These are phyloP conservation scores for Candida nonsorbophila DNA, from an alignment of 805 yeast genomes.

Conservation along the genomic window DNA sequence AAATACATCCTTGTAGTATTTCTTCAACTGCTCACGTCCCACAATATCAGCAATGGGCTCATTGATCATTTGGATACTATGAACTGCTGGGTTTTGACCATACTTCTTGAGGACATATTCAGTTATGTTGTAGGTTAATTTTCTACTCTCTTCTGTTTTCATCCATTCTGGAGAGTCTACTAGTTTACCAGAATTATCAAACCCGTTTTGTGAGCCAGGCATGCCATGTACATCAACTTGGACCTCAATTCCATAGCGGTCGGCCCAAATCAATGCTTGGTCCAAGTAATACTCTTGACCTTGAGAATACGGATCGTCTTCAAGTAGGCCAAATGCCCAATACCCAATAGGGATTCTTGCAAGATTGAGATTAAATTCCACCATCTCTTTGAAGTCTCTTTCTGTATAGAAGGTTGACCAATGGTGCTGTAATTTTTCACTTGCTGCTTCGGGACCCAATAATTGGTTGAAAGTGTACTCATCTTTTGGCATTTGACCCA, in stretches of 20 bases:
- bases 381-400: slow-evolving; percentile 49
- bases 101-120: slow-evolving; percentile 13
- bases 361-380: slow-evolving; percentile 52
- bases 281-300: slow-evolving; percentile 67
- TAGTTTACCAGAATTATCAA: slow-evolving; percentile 73
- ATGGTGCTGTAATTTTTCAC: slow-evolving; percentile 40
- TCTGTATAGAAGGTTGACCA: slow-evolving; percentile 60
- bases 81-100: slow-evolving; percentile 9
- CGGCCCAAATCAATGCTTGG: slow-evolving; percentile 66
- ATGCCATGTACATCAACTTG: slow-evolving; percentile 79
- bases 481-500: slow-evolving; percentile 45
- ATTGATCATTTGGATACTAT: slow-evolving; percentile 22
- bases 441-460: slow-evolving; percentile 45
- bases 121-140: slow-evolving; percentile 7
- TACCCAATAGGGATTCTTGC: slow-evolving; percentile 76
- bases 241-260: slow-evolving; percentile 52
- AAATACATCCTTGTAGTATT: slow-evolving; percentile 17
- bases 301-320: slow-evolving; percentile 58
- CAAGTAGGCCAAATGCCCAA: slow-evolving; percentile 62
- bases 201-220: slow-evolving; percentile 86
- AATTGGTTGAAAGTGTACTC: slow-evolving; percentile 49
- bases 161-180: slow-evolving; percentile 16
- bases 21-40: slow-evolving; percentile 15
- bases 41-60: slow-evolving; percentile 22
- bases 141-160: slow-evolving; percentile 5